Evolutionary conservation across 345 rosid species (phyloP), one percentile per base, ranked within the genome.

Genomic region (Citrus hindsii): DNA sequence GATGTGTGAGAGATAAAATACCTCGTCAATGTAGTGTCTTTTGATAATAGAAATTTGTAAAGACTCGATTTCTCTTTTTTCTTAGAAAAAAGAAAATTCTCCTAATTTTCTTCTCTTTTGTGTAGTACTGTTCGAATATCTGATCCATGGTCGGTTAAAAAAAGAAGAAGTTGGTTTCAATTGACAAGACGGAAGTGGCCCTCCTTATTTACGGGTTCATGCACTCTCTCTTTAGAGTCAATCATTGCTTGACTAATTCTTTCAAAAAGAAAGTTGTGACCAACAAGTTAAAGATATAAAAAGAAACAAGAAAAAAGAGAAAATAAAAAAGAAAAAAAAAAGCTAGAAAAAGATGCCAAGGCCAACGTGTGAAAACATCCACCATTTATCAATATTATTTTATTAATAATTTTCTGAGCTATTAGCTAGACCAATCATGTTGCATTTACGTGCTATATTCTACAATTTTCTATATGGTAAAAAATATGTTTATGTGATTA

Each of bases 151-250:
- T 46, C 51, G 18, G 51, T 12, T 3, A 46, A 46, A 46, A 46
- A 12, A 13, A 63, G 6, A 60, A 63, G 16, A 60, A 2, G 71
- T 67, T 3, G 30, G 30, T 37, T 37, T 55, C 6, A 6, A 77
- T 25, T 69, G 80, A 68, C 32, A 77, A 59, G 67, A 77, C 55
- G 6, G 71, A 77, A 69, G 68, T 40, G 74, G 67, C n/a, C 66
- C 73, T 58, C 40, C 55, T 68, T 27, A 53, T 63, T 77, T 42
- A 58, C 13, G 27, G 67, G 74, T 77, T 59, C 79, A 77, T 77
- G 75, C 74, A 77, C 68, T 40, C 13, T 59, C 28, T 42, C 28
- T 69, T 46, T 69, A 19, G 12, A 42, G 21, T 42, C 67, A 59
- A 69, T 77, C 74, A 77, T 77, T 68, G 75, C 68, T 67, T 69